Conservation (phyloP, 1,284 basidiomycete genomes). For the Trichosporon faecale region DNA sequence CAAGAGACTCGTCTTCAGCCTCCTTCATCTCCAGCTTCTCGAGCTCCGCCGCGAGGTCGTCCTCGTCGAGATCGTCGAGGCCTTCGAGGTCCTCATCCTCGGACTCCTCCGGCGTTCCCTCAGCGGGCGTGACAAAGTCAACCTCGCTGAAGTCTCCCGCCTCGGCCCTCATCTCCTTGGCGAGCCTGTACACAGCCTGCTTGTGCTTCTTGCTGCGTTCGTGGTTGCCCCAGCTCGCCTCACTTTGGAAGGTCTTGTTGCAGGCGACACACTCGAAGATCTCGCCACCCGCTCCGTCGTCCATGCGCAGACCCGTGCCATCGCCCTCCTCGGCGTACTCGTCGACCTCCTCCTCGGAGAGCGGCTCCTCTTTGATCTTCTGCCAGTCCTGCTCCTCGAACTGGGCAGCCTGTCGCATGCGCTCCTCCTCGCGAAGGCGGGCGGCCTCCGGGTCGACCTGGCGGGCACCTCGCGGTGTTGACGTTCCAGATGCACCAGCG, state of each 20-base stretch:
- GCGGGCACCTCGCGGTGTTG: conserved; percentile 19
- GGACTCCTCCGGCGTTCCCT: conserved; percentile 35
- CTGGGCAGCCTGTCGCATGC: conserved; percentile 32
- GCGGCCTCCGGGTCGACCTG: conserved; percentile 32
- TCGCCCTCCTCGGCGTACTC: conserved; percentile 42
- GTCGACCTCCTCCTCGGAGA: conserved; percentile 55
- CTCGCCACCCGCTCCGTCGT: conserved; percentile 37
- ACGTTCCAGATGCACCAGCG: conserved; percentile 18
- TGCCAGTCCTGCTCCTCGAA: conserved; percentile 72
- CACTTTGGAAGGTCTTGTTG: conserved; percentile 82
- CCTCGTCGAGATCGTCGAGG: conserved; percentile 21
- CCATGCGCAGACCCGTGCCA: conserved; percentile 36
- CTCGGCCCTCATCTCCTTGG: conserved; percentile 61
- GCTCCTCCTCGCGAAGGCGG: conserved; percentile 30
- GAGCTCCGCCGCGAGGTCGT: conserved; percentile 14
- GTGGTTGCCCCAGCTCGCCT: conserved; percentile 93
- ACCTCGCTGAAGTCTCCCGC: conserved; percentile 21
- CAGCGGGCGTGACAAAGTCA: conserved; percentile 22
- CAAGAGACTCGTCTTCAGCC: conserved; percentile 21
- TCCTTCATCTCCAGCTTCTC: conserved; percentile 25
- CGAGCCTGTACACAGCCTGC: conserved; percentile 76
- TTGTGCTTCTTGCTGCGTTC: conserved; percentile 94
- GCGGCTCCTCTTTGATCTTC: conserved; percentile 62
- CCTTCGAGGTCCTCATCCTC: conserved; percentile 30
- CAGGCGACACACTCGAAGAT: conserved; percentile 94